Conservation (phyloP, 2,329 filamentous ascomycete genomes). For the Alternaria sp. region DNA sequence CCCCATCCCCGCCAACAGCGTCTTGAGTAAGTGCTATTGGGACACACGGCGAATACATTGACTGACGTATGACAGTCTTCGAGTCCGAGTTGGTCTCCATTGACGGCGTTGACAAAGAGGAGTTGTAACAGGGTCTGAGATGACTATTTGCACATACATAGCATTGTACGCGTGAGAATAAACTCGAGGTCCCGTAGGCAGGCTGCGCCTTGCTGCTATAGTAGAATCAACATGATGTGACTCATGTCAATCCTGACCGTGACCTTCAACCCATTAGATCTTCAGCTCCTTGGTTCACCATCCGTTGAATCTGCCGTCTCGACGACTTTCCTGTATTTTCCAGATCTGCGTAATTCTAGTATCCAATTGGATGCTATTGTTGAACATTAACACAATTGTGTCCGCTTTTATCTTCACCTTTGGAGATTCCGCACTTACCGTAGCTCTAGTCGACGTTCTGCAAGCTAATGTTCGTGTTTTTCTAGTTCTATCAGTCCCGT, state of each 20-base stretch:
- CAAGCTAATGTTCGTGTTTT: not conserved
- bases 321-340: not conserved
- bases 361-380: not conserved
- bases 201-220: not conserved
- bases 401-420: not conserved
- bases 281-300: not conserved
- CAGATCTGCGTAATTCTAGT: not conserved
- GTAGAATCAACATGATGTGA: not conserved
- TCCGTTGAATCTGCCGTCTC: not conserved
- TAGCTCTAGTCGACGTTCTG: not conserved
- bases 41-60: not conserved
- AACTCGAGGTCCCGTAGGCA: not conserved
- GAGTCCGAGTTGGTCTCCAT: slow-evolving; percentile 90
- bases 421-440: not conserved
- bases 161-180: not conserved
- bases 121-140: slow-evolving; percentile 25
- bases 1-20: slow-evolving; percentile 84
- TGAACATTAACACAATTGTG: not conserved
- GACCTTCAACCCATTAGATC: not conserved
- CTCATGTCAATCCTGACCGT: not conserved
- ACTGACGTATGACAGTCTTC: slow-evolving; percentile 66
- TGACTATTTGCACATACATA: not conserved
- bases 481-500: not conserved
- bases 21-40: slow-evolving; percentile 65
- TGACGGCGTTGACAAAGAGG: slow-evolving; percentile 66